Percentiles rank a stretch among this genome's conserved stretches.
These are phyloP conservation scores for Irpex sp. DNA, from an alignment of 1,284 basidiomycete genomes.

Conservation along the genomic window DNA sequence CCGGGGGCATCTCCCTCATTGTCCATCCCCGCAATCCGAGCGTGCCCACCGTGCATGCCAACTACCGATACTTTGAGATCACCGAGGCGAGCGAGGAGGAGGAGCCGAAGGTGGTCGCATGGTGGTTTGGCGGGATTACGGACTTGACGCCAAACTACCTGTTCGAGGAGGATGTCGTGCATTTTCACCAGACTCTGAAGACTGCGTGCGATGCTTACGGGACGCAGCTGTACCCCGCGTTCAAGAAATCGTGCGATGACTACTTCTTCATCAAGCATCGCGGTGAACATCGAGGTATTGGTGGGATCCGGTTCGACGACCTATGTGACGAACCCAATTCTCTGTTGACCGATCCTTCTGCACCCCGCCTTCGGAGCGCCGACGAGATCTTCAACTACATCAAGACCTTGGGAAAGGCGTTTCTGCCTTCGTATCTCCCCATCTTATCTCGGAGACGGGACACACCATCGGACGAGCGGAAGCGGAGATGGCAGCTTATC, in stretches of 20 bases:
- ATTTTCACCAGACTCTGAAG: constrained; percentile 84
- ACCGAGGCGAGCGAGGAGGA: constrained; percentile 44
- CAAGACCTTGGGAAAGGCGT: constrained; percentile 64
- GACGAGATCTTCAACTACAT: constrained; percentile 77
- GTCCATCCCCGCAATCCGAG: constrained; percentile 92
- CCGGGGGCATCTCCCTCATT: constrained; percentile 86
- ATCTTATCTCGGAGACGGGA: constrained; percentile 60
- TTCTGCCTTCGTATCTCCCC: constrained; percentile 84
- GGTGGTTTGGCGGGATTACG: constrained; percentile 98
- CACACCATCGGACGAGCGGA: constrained; percentile 53
- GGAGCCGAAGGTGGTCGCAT: constrained; percentile 59
- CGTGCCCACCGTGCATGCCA: constrained; percentile 88
- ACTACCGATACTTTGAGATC: constrained; percentile 97
- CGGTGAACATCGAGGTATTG: constrained; percentile 82
- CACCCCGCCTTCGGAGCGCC: constrained; percentile 41
- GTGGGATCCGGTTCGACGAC: constrained; percentile 97
- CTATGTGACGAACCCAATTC: constrained; percentile 57
- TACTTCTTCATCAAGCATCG: constrained; percentile 94
- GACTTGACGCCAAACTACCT: constrained; percentile 95
- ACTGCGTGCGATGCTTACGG: constrained; percentile 74
- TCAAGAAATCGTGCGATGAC: constrained; percentile 96
- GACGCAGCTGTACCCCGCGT: constrained; percentile 63
- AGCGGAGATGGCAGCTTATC: constrained; percentile 86
- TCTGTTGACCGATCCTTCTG: constrained; percentile 44
- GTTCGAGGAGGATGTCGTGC: constrained; percentile 79